phyloP scores from a whole-genome alignment of 2,329 filamentous ascomycete species.

The Paracamarosporium sp. region DNA sequence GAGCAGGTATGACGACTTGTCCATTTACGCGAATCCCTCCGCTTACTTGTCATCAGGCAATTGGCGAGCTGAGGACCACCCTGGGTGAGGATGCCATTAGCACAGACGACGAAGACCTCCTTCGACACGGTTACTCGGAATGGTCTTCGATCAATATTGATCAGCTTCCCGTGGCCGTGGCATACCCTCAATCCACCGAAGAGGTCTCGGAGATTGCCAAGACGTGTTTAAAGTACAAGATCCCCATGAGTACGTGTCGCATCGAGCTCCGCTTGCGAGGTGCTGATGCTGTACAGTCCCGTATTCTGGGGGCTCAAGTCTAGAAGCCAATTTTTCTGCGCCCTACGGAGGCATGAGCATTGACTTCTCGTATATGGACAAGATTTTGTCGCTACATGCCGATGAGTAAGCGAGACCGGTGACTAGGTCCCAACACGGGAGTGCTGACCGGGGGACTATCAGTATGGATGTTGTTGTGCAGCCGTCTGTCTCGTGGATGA shows the following conservation, averaged over 20 bases:
- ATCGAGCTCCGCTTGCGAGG: not conserved
- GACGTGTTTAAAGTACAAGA: slow-evolving; percentile 77
- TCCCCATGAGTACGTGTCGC: slow-evolving; percentile 68
- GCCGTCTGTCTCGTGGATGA: slow-evolving; percentile 91
- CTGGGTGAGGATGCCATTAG: slow-evolving; percentile 68
- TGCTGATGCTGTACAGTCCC: slow-evolving; percentile 60
- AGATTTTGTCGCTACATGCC: slow-evolving; percentile 78
- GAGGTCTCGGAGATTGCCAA: slow-evolving; percentile 70
- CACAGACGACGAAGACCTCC: slow-evolving; percentile 69
- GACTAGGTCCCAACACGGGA: not conserved
- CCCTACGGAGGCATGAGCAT: slow-evolving; percentile 87
- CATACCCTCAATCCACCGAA: slow-evolving; percentile 68
- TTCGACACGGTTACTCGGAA: slow-evolving; percentile 71
- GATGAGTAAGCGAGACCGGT: slow-evolving; percentile 63
- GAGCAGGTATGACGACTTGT: slow-evolving; percentile 50
- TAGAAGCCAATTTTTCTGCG: slow-evolving; percentile 90
- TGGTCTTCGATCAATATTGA: slow-evolving; percentile 74
- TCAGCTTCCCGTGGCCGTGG: slow-evolving; percentile 68
- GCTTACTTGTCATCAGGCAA: slow-evolving; percentile 53
- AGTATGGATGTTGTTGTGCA: slow-evolving; percentile 91
- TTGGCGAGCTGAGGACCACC: slow-evolving; percentile 58
- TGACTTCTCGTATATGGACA: slow-evolving; percentile 88
- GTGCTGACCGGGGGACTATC: slow-evolving; percentile 23
- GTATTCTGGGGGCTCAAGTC: slow-evolving; percentile 83
- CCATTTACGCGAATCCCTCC: not conserved